Conservation (phyloP, 2,329 filamentous ascomycete genomes). For the Alternaria rosae region DNA sequence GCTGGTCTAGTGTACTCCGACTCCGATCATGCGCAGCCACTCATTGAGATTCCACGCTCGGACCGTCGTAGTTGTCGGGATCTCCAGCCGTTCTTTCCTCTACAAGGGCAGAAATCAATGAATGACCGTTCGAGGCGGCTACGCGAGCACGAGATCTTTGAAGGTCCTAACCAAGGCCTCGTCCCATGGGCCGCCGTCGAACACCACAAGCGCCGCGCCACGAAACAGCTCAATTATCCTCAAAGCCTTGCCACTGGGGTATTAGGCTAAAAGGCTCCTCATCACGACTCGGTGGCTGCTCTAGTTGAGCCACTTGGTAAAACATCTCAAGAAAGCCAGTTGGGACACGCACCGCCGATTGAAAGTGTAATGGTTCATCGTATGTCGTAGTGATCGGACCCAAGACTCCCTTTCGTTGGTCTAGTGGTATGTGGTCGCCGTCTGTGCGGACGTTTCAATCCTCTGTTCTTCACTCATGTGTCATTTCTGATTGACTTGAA, state of each 20-base stretch:
- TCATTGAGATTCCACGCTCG: background rate
- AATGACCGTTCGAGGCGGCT: conserved; percentile 3
- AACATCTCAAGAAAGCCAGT: background rate
- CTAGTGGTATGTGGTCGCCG: background rate
- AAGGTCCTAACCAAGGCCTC: conserved; percentile 6
- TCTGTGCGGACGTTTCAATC: background rate
- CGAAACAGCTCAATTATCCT: conserved; percentile 2
- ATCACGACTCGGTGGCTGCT: conserved; percentile 9
- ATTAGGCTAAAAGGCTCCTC: conserved; percentile 20
- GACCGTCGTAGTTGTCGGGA: background rate
- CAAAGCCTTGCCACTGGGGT: conserved; percentile 12
- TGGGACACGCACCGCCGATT: background rate
- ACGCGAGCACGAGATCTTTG: background rate
- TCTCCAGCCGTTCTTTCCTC: conserved; percentile 6
- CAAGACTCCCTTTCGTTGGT: background rate
- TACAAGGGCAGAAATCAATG: background rate
- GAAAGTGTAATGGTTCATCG: background rate
- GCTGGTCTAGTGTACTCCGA: background rate
- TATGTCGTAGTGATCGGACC: background rate
- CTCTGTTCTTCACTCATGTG: background rate
- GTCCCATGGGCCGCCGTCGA: conserved; percentile 10
- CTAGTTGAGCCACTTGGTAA: background rate
- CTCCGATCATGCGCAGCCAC: conserved; percentile 3
- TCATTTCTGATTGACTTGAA: background rate
- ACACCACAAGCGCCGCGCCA: conserved; percentile 10